Evolutionary conservation across 768 basidiomycete genomes (phyloP).

Genomic region (Tricholoma hemisulphureum): DNA sequence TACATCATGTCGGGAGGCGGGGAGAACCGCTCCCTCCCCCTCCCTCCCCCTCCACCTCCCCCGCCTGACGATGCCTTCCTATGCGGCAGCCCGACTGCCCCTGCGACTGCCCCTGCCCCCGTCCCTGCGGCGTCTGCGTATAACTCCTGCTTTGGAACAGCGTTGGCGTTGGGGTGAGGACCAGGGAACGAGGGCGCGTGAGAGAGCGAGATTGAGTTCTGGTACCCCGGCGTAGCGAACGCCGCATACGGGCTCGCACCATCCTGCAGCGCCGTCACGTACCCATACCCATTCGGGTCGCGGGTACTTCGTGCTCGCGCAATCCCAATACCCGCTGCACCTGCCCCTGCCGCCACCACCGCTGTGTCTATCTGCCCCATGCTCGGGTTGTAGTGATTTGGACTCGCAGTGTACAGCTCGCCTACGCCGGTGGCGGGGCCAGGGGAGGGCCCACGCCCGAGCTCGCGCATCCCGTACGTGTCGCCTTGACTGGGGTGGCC

Average conservation of each 20-base stretch:
- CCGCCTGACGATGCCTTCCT: no score
- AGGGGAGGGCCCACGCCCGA: slow-evolving; percentile 15
- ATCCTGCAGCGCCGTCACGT: slow-evolving; percentile 34
- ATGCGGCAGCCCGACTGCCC: no score
- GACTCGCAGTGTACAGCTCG: not conserved
- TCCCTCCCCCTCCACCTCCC: not conserved
- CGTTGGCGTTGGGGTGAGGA: not conserved
- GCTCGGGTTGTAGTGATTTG: not conserved
- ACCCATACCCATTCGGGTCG: slow-evolving; percentile 29
- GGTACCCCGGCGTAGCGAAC: slow-evolving; percentile 30
- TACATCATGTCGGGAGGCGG: slow-evolving; percentile 3
- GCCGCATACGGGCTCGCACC: slow-evolving; percentile 39
- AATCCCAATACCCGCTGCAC: slow-evolving; percentile 44
- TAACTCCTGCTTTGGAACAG: slow-evolving; percentile 3
- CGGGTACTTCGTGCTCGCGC: slow-evolving; percentile 39
- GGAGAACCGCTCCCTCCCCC: slow-evolving; percentile 20
- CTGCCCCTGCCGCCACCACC: no score
- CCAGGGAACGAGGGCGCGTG: not conserved
- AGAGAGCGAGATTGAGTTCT: not conserved
- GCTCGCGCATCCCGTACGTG: slow-evolving; percentile 46
- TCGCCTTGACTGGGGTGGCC: slow-evolving; percentile 30
- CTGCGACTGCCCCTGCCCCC: slow-evolving; percentile 1
- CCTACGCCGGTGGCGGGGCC: slow-evolving; percentile 35
- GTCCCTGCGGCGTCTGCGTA: slow-evolving; percentile 27
- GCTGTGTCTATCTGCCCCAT: slow-evolving; percentile 23